A percentile compares a stretch with the other conserved stretches of the same genome.
Conservation (phyloP, 78 protist genomes). For the Pigoraptor vietnamica region DNA sequence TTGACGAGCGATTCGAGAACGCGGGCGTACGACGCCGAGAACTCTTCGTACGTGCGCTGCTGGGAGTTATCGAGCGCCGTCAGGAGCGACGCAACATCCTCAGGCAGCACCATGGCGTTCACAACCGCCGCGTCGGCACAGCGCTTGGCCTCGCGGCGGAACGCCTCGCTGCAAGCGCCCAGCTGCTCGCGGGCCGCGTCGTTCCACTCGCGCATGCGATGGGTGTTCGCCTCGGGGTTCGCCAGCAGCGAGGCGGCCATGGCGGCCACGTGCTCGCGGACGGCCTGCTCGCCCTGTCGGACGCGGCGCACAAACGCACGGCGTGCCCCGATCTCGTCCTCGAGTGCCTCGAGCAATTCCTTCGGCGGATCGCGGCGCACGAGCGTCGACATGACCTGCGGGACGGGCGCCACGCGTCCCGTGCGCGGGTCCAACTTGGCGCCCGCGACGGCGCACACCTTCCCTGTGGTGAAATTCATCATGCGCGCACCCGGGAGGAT, state of each 20-base stretch:
- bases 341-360: background rate
- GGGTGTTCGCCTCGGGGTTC: background rate
- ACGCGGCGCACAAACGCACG: background rate
- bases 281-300: background rate
- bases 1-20: background rate
- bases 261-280: background rate
- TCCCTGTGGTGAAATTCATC: background rate
- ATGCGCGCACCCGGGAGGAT: background rate
- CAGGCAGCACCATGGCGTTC: background rate
- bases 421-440: background rate
- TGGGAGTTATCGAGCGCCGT: background rate
- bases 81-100: background rate
- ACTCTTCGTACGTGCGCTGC: background rate
- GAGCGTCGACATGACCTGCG: background rate
- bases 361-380: background rate
- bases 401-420: background rate
- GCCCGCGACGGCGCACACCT: background rate
- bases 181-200: background rate
- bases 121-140: background rate
- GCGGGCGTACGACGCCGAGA: background rate
- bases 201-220: background rate
- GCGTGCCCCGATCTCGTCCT: background rate
- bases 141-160: background rate
- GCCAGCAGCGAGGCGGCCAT: background rate
- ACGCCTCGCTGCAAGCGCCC: background rate